These are phyloP conservation scores for Podospora conica DNA, from an alignment of 495 filamentous ascomycete genomes.

Conservation along the genomic window DNA sequence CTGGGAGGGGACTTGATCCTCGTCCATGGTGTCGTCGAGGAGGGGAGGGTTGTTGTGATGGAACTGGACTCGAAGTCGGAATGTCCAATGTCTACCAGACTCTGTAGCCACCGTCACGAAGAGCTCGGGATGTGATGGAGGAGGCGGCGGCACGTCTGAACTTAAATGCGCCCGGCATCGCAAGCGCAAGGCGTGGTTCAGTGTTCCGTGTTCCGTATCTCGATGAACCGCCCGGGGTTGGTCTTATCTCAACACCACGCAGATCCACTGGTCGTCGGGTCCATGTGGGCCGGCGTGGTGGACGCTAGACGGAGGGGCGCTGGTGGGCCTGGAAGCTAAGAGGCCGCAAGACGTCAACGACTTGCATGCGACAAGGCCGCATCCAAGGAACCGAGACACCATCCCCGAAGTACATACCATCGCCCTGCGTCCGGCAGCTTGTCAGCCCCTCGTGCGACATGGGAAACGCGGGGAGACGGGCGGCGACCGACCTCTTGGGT, in stretches of 20 bases:
- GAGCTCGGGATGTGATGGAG: background rate
- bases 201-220: background rate
- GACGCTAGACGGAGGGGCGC: background rate
- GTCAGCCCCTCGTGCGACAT: background rate
- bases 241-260: background rate
- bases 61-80: background rate
- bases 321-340: background rate
- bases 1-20: constrained; percentile 41
- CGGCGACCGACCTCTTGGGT: background rate
- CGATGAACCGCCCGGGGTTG: background rate
- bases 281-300: background rate
- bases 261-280: background rate
- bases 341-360: background rate
- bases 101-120: background rate
- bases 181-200: background rate
- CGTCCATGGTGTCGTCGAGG: constrained; percentile 31
- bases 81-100: background rate
- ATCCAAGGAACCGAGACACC: background rate
- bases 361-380: background rate
- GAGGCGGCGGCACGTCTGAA: background rate
- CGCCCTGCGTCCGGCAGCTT: background rate
- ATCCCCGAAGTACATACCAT: too few relatives aligned
- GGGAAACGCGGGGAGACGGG: background rate
- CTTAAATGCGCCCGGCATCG: background rate
- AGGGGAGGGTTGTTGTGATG: background rate